These are phyloP conservation scores for Ceriops zippeliana DNA, from an alignment of 345 rosid genomes.

Conservation along the genomic window DNA sequence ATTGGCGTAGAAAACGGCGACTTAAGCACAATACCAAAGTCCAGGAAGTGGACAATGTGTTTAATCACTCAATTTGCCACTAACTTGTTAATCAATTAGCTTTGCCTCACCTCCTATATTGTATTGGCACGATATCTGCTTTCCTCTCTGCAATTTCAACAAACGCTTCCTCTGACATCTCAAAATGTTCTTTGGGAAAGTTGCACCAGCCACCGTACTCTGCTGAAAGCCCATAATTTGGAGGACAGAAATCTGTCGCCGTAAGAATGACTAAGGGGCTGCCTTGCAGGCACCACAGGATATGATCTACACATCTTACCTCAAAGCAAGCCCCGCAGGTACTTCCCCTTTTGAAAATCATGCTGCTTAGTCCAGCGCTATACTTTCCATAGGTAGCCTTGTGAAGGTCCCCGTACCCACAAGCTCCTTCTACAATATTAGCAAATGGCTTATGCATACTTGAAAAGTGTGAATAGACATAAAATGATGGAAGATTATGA, in stretches of 20 bases:
- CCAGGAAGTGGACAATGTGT: neutral
- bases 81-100: neutral
- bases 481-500: conserved; percentile 4
- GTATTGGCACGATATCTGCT: conserved; percentile 75
- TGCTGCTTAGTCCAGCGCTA: conserved; percentile 77
- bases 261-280: conserved; percentile 81
- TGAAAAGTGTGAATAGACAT: neutral
- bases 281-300: conserved; percentile 74
- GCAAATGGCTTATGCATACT: neutral
- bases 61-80: neutral
- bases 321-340: conserved; percentile 88
- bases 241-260: conserved; percentile 93
- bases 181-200: conserved; percentile 84
- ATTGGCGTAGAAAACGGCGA: neutral
- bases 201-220: conserved; percentile 97
- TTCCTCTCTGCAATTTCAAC: conserved; percentile 64
- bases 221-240: conserved; percentile 70
- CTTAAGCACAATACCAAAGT: too few relatives aligned
- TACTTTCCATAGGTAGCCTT: conserved; percentile 59
- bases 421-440: conserved; percentile 71
- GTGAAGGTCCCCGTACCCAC: conserved; percentile 85
- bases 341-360: conserved; percentile 76
- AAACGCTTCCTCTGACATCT: conserved; percentile 85
- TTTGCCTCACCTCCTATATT: conserved; percentile 51
- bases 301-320: conserved; percentile 85